Evolutionary conservation across 2,329 filamentous ascomycete species (phyloP).

Genomic region (Aspergillus sp.): DNA sequence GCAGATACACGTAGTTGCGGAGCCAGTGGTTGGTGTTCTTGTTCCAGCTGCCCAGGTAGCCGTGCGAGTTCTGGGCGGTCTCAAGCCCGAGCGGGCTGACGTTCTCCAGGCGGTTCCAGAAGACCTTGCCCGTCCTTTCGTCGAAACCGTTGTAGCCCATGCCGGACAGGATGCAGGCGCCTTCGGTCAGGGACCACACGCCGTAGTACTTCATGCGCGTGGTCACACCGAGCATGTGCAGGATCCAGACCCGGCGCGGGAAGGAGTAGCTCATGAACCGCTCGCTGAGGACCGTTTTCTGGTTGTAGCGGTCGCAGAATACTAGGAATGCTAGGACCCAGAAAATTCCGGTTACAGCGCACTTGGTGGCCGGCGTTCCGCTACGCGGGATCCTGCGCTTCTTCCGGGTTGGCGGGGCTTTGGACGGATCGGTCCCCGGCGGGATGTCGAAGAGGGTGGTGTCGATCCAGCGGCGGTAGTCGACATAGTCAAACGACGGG

Average conservation of each 20-base stretch:
- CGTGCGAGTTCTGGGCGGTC: slow-evolving; percentile 83
- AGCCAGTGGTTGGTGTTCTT: slow-evolving; percentile 98
- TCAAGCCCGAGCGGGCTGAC: slow-evolving; percentile 81
- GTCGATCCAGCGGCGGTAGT: slow-evolving; percentile 87
- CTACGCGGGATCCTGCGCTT: slow-evolving; percentile 89
- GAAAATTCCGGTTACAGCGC: slow-evolving; percentile 60
- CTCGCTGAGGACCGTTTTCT: slow-evolving; percentile 54
- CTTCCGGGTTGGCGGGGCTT: slow-evolving; percentile 76
- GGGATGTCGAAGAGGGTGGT: slow-evolving; percentile 90
- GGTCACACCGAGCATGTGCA: slow-evolving; percentile 77
- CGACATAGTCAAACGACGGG: slow-evolving; percentile 86
- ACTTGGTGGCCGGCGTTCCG: slow-evolving; percentile 71
- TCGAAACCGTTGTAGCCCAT: slow-evolving; percentile 93
- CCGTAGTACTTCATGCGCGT: slow-evolving; percentile 91
- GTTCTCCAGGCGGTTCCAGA: slow-evolving; percentile 85
- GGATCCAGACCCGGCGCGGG: slow-evolving; percentile 61
- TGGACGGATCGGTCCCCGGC: slow-evolving; percentile 68
- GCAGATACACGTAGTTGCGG: slow-evolving; percentile 87
- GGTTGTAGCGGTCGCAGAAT: slow-evolving; percentile 58
- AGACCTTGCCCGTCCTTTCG: slow-evolving; percentile 69
- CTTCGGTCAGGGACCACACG: slow-evolving; percentile 88
- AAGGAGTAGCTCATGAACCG: slow-evolving; percentile 60
- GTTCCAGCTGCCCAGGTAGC: slow-evolving; percentile 88
- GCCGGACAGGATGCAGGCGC: slow-evolving; percentile 84
- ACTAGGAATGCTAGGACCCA: slow-evolving; percentile 76